phyloP scores from a whole-genome alignment of 1,284 basidiomycete species.

The Sphaerobolus stellatus region DNA sequence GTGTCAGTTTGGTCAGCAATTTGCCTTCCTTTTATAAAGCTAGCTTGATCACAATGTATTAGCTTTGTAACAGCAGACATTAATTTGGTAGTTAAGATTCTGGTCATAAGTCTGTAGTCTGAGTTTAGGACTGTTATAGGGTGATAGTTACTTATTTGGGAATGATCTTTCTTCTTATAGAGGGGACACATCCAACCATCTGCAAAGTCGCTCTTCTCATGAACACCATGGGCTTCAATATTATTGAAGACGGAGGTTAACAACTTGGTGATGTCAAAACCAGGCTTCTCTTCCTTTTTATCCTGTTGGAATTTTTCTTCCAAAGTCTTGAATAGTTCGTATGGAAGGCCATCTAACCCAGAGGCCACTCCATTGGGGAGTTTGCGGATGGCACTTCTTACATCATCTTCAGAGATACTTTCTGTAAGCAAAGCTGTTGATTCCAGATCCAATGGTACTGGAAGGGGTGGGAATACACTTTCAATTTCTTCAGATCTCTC shows the following conservation, averaged over 20 bases:
- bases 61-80: neutral
- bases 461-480: too few species aligned
- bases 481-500: too few species aligned
- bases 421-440: too few species aligned
- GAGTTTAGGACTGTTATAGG: neutral
- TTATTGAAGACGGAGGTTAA: conserved; percentile 13
- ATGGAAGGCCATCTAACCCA: conserved; percentile 19
- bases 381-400: neutral
- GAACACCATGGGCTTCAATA: conserved; percentile 15
- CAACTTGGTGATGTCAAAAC: neutral
- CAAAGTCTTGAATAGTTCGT: conserved; percentile 19
- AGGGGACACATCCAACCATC: conserved; percentile 24
- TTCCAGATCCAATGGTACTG: too few species aligned
- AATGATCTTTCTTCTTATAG: neutral
- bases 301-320: neutral
- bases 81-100: neutral
- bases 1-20: neutral
- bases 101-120: neutral
- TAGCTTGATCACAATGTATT: neutral
- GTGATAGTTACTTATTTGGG: neutral
- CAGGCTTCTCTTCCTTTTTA: neutral
- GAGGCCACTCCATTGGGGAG: conserved; percentile 8
- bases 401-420: neutral
- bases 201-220: conserved; percentile 19
- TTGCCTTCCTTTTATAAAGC: neutral